These are phyloP conservation scores for Thelonectria discophora DNA, from an alignment of 2,329 filamentous ascomycete species.

Conservation along the genomic window DNA sequence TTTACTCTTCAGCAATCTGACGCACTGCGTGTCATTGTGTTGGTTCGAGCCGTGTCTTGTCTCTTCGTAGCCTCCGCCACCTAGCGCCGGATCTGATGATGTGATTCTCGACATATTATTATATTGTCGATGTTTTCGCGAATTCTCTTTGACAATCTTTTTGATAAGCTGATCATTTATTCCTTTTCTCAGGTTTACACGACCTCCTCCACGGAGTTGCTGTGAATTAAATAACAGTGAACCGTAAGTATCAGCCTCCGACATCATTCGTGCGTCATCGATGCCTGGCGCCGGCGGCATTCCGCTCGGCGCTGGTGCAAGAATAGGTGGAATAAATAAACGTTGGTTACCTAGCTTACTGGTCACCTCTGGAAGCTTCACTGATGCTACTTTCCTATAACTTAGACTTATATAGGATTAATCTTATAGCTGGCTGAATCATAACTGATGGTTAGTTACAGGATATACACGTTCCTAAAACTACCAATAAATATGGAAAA, in stretches of 20 bases:
- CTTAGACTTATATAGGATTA: no score
- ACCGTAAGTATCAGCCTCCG: neutral
- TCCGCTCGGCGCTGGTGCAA: no score
- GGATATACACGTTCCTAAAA: no score
- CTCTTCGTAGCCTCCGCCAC: neutral
- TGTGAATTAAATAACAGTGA: neutral
- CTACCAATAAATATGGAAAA: no score
- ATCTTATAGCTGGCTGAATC: no score
- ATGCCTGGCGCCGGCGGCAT: neutral
- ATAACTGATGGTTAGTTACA: no score
- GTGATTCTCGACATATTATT: neutral
- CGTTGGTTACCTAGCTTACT: no score
- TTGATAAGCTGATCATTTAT: neutral
- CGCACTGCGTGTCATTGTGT: neutral
- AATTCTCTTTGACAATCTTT: no score
- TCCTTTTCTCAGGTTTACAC: neutral
- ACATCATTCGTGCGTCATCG: neutral
- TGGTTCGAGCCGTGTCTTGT: neutral
- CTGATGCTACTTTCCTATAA: no score
- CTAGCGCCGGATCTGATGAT: neutral
- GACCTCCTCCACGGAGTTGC: no score
- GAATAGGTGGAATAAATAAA: no score
- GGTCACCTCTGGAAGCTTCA: no score
- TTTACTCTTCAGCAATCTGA: neutral
- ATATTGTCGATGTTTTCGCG: neutral